phyloP scores from a whole-genome alignment of 495 filamentous ascomycete species.

The Tuber brumale region DNA sequence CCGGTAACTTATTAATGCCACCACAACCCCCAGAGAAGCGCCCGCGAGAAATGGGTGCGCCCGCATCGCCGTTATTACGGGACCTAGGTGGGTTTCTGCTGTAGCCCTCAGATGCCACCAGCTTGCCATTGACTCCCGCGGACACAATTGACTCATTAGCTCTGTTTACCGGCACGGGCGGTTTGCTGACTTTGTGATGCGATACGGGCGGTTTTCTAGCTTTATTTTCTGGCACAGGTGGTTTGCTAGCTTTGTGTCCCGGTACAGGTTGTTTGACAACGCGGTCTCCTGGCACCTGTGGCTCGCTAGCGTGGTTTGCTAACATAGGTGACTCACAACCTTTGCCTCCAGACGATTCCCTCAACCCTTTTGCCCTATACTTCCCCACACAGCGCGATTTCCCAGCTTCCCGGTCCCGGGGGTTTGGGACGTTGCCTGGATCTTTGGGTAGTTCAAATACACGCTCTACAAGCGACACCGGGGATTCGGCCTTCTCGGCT shows the following conservation, averaged over 20 bases:
- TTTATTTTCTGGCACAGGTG: not conserved
- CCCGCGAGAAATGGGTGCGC: not conserved
- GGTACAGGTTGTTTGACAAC: not conserved
- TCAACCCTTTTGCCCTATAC: not conserved
- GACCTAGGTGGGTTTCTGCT: not conserved
- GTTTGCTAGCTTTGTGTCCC: not conserved
- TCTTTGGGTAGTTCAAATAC: slow-evolving; percentile 1
- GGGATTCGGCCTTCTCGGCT: not conserved
- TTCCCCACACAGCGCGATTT: not conserved
- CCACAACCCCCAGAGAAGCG: not conserved
- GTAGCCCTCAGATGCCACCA: not conserved
- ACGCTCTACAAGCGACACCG: not conserved
- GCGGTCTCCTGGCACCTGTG: not conserved
- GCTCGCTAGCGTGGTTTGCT: not conserved
- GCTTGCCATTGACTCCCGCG: not conserved
- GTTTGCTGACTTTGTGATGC: not conserved
- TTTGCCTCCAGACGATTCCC: not conserved
- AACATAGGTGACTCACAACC: not conserved
- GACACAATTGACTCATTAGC: not conserved
- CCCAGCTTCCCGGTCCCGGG: not conserved
- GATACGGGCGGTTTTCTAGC: not conserved
- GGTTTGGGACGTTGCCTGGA: not conserved
- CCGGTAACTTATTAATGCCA: slow-evolving; percentile 19
- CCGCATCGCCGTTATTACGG: not conserved
- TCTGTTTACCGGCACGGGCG: not conserved